Base-by-base conservation (phyloP, 352 stramenopile species). In the Phytophthora syringae region DNA sequence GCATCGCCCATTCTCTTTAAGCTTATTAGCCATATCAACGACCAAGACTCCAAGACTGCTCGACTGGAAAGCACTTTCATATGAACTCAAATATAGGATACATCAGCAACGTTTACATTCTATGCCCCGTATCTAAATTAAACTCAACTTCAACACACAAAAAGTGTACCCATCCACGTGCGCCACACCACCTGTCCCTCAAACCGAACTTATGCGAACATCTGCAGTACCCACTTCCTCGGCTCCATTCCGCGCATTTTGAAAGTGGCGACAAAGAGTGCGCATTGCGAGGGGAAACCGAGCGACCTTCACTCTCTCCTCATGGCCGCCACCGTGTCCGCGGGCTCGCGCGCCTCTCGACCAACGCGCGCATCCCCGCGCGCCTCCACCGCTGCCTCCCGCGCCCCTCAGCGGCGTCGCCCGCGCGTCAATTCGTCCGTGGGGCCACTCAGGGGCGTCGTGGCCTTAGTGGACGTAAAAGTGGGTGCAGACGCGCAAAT, bases 391-490 rank as follows among this genome's bases (percentile, higher is more conserved):
- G 16, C 52, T 7, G 24, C 40, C 27, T 21, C 62, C 52, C 18
- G 37, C 58, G 7, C 36, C 57, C 30, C 45, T 45, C 34, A 36
- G 66, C 37, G 45, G 10, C 64, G 70, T 37, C 70, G 64, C 34
- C 59, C 64, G 10, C 67, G 59, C 25, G 49, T 22, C 22, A 45
- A 16, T 24, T 25, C n/a, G 39, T 25, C 39, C 39, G 7, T 15
- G 12, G 67, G 72, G 0, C 72, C 72, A 37, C 62, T 86, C 12
- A 67, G 68, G 6, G 81, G 81, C 37, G 74, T 95, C 13, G 81
- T 80, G 40, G 84, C 81, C 15, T 79, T 95, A 64, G 87, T 95
- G 28, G 85, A 95, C 64, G 87, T 95, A 25, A 81, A 79, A 16
- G 72, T 93, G 12, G 84, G 83, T 2, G 64, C 67, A 0, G 82